A percentile compares a stretch with the other conserved stretches of the same genome.
Conservation (phyloP, 2,329 filamentous ascomycete genomes). For the Dendryphion nanum region DNA sequence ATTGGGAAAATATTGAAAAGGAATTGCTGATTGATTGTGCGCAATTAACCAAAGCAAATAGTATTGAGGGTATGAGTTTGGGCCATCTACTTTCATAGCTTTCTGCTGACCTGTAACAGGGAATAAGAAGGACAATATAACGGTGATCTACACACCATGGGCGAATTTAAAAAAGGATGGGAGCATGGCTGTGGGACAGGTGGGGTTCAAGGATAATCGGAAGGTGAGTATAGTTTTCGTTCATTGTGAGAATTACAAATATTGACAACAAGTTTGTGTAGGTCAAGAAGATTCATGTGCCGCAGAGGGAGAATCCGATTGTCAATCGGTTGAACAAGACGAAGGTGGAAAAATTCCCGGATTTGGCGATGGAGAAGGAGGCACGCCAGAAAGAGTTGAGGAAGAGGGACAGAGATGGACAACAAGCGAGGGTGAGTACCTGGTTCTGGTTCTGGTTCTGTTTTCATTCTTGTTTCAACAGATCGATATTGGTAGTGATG, state of each 20-base stretch:
- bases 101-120: constrained; percentile 48
- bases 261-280: constrained; percentile 29
- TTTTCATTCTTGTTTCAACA: no score
- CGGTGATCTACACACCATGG: constrained; percentile 97
- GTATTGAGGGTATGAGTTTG: constrained; percentile 71
- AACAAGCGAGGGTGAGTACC: constrained; percentile 58
- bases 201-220: constrained; percentile 87
- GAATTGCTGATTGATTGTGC: constrained; percentile 81
- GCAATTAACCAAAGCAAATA: constrained; percentile 98
- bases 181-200: constrained; percentile 92
- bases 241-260: neutral
- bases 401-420: constrained; percentile 65
- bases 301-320: constrained; percentile 80
- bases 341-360: constrained; percentile 80
- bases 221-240: constrained; percentile 45
- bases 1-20: constrained; percentile 78
- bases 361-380: constrained; percentile 79
- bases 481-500: no score
- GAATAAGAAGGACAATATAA: constrained; percentile 98
- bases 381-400: constrained; percentile 70
- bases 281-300: constrained; percentile 79
- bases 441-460: no score
- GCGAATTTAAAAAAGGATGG: constrained; percentile 94
- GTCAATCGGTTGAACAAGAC: constrained; percentile 99
- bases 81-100: neutral